These are phyloP conservation scores for Pseudogymnoascus sp. DNA, from an alignment of 2,329 filamentous ascomycete species.

Conservation along the genomic window DNA sequence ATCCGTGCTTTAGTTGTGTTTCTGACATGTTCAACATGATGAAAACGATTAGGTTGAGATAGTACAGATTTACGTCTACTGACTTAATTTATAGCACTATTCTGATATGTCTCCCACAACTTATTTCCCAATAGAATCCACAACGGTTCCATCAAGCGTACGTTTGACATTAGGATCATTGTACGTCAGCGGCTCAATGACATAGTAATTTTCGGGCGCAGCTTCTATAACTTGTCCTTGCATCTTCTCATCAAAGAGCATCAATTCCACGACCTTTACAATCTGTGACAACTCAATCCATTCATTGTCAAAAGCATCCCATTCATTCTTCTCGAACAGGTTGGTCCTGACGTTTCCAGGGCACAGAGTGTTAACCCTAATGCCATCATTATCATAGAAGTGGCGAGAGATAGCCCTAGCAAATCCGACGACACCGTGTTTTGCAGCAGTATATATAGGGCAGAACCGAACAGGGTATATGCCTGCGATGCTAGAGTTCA, in stretches of 20 bases:
- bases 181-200: slow-evolving; percentile 7
- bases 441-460: slow-evolving; percentile 17
- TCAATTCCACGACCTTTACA: slow-evolving; percentile 11
- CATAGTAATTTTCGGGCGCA: slow-evolving; percentile 7
- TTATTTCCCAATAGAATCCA: neutral
- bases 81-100: neutral
- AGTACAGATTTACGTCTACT: neutral
- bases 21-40: neutral
- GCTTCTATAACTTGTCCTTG: slow-evolving; percentile 11
- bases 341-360: slow-evolving; percentile 16
- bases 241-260: slow-evolving; percentile 8
- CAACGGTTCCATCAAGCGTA: slow-evolving; percentile 6
- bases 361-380: slow-evolving; percentile 14
- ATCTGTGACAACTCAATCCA: slow-evolving; percentile 13
- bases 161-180: slow-evolving; percentile 11
- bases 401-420: slow-evolving; percentile 12
- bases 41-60: neutral
- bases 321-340: slow-evolving; percentile 14
- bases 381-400: slow-evolving; percentile 14
- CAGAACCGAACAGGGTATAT: slow-evolving; percentile 17
- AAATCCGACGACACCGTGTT: slow-evolving; percentile 16
- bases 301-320: slow-evolving; percentile 12
- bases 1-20: neutral
- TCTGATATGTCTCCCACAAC: neutral
- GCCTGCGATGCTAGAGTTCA: slow-evolving; percentile 14